These are phyloP conservation scores for Hypoxylon sp. DNA, from an alignment of 2,329 filamentous ascomycete genomes.

Conservation along the genomic window DNA sequence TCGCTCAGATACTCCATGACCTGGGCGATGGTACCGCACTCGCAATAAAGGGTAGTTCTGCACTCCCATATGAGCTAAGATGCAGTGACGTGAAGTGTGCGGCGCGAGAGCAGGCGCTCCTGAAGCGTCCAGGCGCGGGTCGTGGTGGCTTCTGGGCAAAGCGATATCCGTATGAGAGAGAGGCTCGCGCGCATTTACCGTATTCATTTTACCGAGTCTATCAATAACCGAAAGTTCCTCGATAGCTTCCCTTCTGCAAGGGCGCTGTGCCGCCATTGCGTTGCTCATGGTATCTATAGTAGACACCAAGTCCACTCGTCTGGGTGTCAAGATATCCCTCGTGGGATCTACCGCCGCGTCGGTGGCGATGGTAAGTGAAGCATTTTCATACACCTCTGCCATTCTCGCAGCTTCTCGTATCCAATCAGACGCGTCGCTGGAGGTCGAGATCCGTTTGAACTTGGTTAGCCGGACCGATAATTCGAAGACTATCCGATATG, in stretches of 20 bases:
- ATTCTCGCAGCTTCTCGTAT: slow-evolving; percentile 27
- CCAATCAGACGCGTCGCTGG: slow-evolving; percentile 17
- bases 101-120: slow-evolving; percentile 27
- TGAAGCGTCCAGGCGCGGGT: slow-evolving; percentile 30
- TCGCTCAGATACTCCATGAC: neutral
- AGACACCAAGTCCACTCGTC: slow-evolving; percentile 1
- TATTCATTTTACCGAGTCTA: slow-evolving; percentile 9
- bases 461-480: neutral
- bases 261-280: slow-evolving; percentile 2
- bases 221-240: slow-evolving; percentile 12
- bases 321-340: slow-evolving; percentile 14
- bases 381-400: slow-evolving; percentile 30
- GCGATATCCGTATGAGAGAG: slow-evolving; percentile 1
- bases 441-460: neutral
- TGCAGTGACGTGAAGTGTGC: slow-evolving; percentile 27
- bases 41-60: slow-evolving; percentile 20
- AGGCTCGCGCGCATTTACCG: neutral
- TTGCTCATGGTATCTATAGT: neutral
- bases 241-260: slow-evolving; percentile 14
- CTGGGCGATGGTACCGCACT: slow-evolving; percentile 9
- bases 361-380: slow-evolving; percentile 26
- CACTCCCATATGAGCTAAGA: slow-evolving; percentile 36
- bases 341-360: slow-evolving; percentile 11
- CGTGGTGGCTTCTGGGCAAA: slow-evolving; percentile 9
- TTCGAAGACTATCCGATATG: neutral